A percentile compares a stretch with the other conserved stretches of the same genome.
Evolutionary conservation across 257 asterid genomes (phyloP).

Genomic region (Mentha longifolia): DNA sequence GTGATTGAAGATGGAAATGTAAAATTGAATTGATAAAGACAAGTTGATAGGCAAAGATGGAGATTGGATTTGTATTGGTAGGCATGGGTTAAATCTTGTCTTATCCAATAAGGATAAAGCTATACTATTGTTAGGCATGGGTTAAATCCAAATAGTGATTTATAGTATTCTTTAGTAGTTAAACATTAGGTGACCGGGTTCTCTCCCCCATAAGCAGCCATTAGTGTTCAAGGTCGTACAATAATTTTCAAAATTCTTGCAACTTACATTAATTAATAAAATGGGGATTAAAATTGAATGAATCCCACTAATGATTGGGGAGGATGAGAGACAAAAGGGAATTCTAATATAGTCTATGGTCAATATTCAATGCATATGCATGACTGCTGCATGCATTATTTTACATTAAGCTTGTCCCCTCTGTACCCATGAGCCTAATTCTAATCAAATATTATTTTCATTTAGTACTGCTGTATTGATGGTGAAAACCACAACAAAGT

Average conservation of each 20-base stretch:
- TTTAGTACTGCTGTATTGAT: conserved; percentile 42
- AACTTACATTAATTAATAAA: background rate
- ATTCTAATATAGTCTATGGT: conserved; percentile 25
- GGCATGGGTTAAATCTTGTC: background rate
- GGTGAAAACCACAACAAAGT: conserved; percentile 45
- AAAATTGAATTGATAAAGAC: background rate
- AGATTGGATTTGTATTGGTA: background rate
- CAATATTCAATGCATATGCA: conserved; percentile 47
- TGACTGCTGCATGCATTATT: conserved; percentile 26
- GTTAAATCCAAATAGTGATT: background rate
- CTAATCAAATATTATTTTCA: background rate
- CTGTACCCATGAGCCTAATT: conserved; percentile 26
- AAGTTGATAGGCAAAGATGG: background rate
- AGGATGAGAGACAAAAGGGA: conserved; percentile 39
- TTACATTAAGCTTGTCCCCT: conserved; percentile 36
- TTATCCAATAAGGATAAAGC: background rate
- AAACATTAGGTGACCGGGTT: conserved; percentile 30
- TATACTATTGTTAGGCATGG: conserved; percentile 1
- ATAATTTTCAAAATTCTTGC: conserved; percentile 13
- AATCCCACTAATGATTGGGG: conserved; percentile 48
- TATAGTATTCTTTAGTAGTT: background rate
- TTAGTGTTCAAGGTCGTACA: background rate
- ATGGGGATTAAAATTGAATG: conserved; percentile 30
- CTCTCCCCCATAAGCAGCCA: conserved; percentile 32
- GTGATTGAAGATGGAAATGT: background rate